phyloP scores from a whole-genome alignment of 306 rosid genomes.

The Biancaea sappan region DNA sequence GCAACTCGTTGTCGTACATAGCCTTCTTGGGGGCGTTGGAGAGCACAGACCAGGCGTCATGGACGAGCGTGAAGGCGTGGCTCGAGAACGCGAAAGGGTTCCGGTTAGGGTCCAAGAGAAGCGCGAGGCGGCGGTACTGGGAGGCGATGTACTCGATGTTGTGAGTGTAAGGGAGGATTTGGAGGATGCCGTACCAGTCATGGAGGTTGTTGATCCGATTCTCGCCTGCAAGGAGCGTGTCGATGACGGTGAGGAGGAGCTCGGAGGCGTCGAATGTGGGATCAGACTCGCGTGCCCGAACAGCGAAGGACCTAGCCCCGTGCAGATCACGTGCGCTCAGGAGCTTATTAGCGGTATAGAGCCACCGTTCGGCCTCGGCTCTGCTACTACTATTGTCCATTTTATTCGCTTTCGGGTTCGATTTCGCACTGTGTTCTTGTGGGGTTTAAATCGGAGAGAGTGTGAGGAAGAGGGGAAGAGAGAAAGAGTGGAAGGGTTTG shows the following conservation, averaged over 20 bases:
- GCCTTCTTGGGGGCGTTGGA: constrained; percentile 64
- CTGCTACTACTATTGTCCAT: constrained; percentile 50
- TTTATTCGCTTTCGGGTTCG: not conserved
- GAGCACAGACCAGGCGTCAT: constrained; percentile 83
- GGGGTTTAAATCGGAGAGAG: no score
- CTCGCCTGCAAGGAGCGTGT: constrained; percentile 71
- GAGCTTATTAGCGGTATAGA: constrained; percentile 76
- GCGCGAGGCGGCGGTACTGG: constrained; percentile 75
- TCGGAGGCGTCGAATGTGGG: constrained; percentile 71
- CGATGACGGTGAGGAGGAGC: constrained; percentile 71
- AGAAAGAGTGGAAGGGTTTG: not conserved
- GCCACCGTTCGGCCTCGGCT: constrained; percentile 88
- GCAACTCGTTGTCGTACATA: constrained; percentile 60
- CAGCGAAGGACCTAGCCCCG: constrained; percentile 79
- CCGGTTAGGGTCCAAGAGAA: constrained; percentile 64
- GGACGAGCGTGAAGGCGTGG: constrained; percentile 69
- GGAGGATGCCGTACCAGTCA: constrained; percentile 73
- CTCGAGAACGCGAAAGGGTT: constrained; percentile 61
- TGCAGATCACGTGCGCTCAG: constrained; percentile 74
- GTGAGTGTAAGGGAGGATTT: constrained; percentile 60
- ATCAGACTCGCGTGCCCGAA: constrained; percentile 86
- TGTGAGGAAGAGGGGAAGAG: not conserved
- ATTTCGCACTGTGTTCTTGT: not conserved
- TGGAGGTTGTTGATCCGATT: constrained; percentile 58
- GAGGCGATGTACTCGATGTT: constrained; percentile 69